Conservation (phyloP, 2,329 filamentous ascomycete genomes). For the Sporothrix pallida region DNA sequence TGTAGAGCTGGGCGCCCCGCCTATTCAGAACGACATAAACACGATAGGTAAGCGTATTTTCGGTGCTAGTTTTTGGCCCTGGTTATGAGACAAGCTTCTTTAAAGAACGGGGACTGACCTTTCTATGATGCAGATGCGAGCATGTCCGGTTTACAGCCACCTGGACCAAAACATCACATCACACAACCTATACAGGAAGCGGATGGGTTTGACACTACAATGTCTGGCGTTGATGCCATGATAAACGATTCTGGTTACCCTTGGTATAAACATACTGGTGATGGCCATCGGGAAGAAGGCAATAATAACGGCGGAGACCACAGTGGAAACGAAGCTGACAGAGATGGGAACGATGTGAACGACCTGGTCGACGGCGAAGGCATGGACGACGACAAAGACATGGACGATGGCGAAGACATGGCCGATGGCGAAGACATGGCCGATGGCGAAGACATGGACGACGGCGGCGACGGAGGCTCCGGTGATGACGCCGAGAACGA, state of each 20-base stretch:
- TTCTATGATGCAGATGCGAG: not conserved
- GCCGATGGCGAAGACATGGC: conserved; percentile 58
- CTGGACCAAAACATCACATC: conserved; percentile 41
- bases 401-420: conserved; percentile 50
- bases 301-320: conserved; percentile 40
- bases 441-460: not conserved
- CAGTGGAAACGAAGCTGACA: not conserved
- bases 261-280: conserved; percentile 37
- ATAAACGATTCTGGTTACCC: conserved; percentile 43
- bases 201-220: conserved; percentile 68
- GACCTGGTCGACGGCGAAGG: conserved; percentile 42
- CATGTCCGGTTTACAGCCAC: conserved; percentile 38
- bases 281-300: conserved; percentile 50
- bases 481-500: conserved; percentile 10
- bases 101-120: not conserved
- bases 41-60: conserved; percentile 47
- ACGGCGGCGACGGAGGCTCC: not conserved
- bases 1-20: not conserved
- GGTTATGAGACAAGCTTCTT: too few relatives aligned
- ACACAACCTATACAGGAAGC: conserved; percentile 61
- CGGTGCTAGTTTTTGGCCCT: not conserved
- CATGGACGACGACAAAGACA: conserved; percentile 37
- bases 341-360: not conserved
- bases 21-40: conserved; percentile 68
- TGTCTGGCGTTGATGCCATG: conserved; percentile 71